A percentile compares a stretch with the other conserved stretches of the same genome.
Conservation (phyloP, 257 asterid genomes). For the Misopates orontium region DNA sequence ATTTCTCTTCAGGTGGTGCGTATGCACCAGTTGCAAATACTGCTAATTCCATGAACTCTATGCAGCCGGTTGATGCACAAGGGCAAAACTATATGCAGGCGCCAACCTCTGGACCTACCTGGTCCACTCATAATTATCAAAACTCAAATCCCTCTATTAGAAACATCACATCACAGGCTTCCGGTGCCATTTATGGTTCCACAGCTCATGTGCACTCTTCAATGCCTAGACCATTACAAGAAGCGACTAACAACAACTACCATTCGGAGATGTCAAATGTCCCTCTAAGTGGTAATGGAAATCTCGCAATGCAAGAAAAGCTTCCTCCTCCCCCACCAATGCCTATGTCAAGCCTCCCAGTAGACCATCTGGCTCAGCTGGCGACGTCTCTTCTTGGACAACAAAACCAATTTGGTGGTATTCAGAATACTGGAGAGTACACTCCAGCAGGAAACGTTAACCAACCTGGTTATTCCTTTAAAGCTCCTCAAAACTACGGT, state of each 20-base stretch:
- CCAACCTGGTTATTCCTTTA: slow-evolving; percentile 42
- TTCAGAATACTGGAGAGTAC: slow-evolving; percentile 41
- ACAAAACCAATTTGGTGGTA: slow-evolving; percentile 50
- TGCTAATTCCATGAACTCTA: slow-evolving; percentile 27
- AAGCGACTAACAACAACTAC: slow-evolving; percentile 35
- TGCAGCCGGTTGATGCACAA: slow-evolving; percentile 29
- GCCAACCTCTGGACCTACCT: slow-evolving; percentile 38
- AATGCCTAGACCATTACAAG: slow-evolving; percentile 37
- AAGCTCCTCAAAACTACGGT: slow-evolving; percentile 43
- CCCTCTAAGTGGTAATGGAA: slow-evolving; percentile 38
- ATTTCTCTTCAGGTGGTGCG: slow-evolving; percentile 30
- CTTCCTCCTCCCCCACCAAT: slow-evolving; percentile 39
- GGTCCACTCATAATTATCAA: slow-evolving; percentile 52
- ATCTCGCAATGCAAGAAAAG: slow-evolving; percentile 42
- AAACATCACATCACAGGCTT: slow-evolving; percentile 33
- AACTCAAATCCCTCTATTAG: slow-evolving; percentile 29
- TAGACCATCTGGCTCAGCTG: slow-evolving; percentile 75
- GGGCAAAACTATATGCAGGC: slow-evolving; percentile 46
- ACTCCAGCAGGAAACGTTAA: slow-evolving; percentile 39
- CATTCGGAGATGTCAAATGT: slow-evolving; percentile 26
- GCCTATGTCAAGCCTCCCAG: slow-evolving; percentile 41
- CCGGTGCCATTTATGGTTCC: slow-evolving; percentile 29
- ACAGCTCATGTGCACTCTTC: slow-evolving; percentile 30
- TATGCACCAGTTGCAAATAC: slow-evolving; percentile 32
- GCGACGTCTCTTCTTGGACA: slow-evolving; percentile 75